Evolutionary conservation across 2,329 filamentous ascomycete species (phyloP).

Genomic region (Hypoxylon sp.): DNA sequence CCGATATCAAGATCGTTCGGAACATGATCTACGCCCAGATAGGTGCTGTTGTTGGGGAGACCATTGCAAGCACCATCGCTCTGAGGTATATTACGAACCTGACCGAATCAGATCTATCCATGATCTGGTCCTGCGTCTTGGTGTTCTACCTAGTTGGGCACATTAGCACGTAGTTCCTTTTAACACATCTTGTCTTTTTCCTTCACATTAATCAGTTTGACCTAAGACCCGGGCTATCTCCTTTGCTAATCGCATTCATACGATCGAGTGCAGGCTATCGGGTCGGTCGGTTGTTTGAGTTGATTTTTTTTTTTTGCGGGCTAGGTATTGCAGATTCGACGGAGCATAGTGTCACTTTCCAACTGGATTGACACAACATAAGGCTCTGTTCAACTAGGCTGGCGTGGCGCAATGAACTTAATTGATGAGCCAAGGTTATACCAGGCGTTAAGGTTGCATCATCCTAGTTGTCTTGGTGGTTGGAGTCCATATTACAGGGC

Average conservation of each 20-base stretch:
- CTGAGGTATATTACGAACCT: not conserved
- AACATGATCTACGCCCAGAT: not conserved
- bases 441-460: constrained; percentile 13
- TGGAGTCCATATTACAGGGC: constrained; percentile 9
- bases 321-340: not conserved
- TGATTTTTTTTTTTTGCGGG: not conserved
- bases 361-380: not conserved
- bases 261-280: not conserved
- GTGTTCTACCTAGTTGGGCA: not conserved
- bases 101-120: not conserved
- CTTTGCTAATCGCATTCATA: not conserved
- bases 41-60: not conserved
- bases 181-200: not conserved
- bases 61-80: not conserved
- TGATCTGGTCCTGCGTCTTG: not conserved
- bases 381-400: not conserved
- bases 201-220: not conserved
- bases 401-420: not conserved
- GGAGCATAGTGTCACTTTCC: not conserved
- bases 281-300: not conserved
- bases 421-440: constrained; percentile 3
- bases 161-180: not conserved
- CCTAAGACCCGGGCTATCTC: not conserved
- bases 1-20: not conserved
- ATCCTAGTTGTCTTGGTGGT: constrained; percentile 31